phyloP scores from a whole-genome alignment of 1,139 yeast genomes.

The Candida glucosophila region DNA sequence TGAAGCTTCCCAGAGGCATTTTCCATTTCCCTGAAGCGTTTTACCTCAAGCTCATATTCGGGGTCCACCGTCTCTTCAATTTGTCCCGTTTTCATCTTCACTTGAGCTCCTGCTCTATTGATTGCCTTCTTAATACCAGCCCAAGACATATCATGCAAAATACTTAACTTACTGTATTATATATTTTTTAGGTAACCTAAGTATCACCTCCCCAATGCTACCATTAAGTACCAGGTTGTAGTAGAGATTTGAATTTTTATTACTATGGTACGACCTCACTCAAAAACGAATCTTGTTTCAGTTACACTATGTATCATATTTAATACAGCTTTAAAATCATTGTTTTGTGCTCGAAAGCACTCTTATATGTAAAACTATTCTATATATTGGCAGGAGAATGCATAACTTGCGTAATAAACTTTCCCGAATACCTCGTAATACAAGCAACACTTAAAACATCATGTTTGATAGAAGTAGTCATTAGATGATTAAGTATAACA shows the following conservation, averaged over 20 bases:
- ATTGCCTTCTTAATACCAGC: slow-evolving; percentile 49
- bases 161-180: too few species aligned
- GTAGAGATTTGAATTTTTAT: too few species aligned
- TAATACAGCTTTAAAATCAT: too few species aligned
- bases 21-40: slow-evolving; percentile 38
- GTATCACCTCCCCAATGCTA: too few species aligned
- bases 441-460: slow-evolving; percentile 85
- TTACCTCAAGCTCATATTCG: slow-evolving; percentile 43
- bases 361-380: slow-evolving; percentile 2
- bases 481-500: slow-evolving; percentile 85
- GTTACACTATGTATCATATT: too few species aligned
- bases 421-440: slow-evolving; percentile 81
- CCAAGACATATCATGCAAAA: slow-evolving; percentile 53
- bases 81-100: slow-evolving; percentile 44
- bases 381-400: slow-evolving; percentile 68
- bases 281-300: too few species aligned
- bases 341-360: too few species aligned
- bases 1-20: slow-evolving; percentile 29
- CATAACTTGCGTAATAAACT: slow-evolving; percentile 85
- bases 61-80: slow-evolving; percentile 39
- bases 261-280: too few species aligned
- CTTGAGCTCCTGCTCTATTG: slow-evolving; percentile 52
- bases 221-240: too few species aligned
- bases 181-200: too few species aligned
- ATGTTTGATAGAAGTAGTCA: slow-evolving; percentile 89